These are phyloP conservation scores for Hymenotorrendiella dingleyae DNA, from an alignment of 2,329 filamentous ascomycete species.

Conservation along the genomic window DNA sequence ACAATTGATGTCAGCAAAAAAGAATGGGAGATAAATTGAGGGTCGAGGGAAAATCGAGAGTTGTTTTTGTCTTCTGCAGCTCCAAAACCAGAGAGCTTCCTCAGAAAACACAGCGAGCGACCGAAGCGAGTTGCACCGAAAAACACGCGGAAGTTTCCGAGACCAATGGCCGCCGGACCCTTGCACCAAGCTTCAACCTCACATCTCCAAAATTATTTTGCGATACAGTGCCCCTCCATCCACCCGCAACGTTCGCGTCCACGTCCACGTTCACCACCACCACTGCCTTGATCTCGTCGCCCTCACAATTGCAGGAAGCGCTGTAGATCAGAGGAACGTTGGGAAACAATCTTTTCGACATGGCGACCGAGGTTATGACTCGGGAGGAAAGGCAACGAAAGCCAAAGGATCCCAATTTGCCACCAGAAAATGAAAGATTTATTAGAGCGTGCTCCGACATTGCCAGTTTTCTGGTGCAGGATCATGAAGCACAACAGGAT, in stretches of 20 bases:
- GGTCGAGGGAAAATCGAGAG: constrained; percentile 9
- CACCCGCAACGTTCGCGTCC: neutral
- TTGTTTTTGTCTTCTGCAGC: neutral
- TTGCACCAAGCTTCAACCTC: no score
- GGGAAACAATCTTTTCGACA: constrained; percentile 23
- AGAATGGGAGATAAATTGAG: constrained; percentile 12
- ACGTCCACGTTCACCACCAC: neutral
- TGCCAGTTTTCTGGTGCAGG: constrained; percentile 86
- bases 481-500: constrained; percentile 78
- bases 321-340: no score
- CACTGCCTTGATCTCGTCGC: no score
- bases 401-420: constrained; percentile 67
- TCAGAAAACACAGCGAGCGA: neutral
- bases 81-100: neutral
- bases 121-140: neutral
- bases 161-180: neutral
- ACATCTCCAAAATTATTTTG: constrained; percentile 2
- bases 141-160: neutral
- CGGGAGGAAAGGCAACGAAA: constrained; percentile 44
- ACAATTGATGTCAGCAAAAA: constrained; percentile 28
- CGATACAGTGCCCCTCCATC: constrained; percentile 2
- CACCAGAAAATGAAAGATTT: constrained; percentile 91
- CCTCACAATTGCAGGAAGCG: no score
- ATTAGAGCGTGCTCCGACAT: constrained; percentile 94
- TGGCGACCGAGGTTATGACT: constrained; percentile 57